Base-by-base conservation (phyloP, 2,329 filamentous ascomycete species). In the Neonectria coccinea region DNA sequence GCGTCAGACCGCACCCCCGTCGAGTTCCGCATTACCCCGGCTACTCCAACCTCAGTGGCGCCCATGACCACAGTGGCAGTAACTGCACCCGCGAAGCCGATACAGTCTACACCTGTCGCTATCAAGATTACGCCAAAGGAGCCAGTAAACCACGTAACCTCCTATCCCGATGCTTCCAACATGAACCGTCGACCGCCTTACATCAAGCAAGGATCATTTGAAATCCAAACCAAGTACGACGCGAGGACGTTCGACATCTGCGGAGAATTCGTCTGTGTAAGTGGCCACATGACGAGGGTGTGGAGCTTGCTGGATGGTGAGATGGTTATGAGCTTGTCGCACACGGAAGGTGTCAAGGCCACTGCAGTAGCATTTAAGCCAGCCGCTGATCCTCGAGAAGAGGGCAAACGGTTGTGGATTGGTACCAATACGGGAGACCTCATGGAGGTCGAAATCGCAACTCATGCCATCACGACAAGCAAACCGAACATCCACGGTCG, bases 351-450 rank as follows among this genome's bases (percentile, higher is more conserved):
- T 2, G 84, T 93, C 67, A 97, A 92, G 75, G 91, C 92, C 8
- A 91, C 93, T 2, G 89, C 94, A 2, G 82, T 97, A 6, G 87
- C 89, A 0, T 99, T 99, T 80, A 97, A 97, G 76, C 94, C 95
- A 3, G 91, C 91, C 1, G 83, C 86, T 3, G 88, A 91, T 67
- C 86, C 95, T 1, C 88, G 93, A 63, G 89, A 94, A 51, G 95
- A 98, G 78, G 95, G 94, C 6, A 86, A 87, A 58, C 86, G 89
- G 14, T 72, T 99, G 25, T 99, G 96, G 96, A 87, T 98, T 33
- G 96, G 96, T 8, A 97, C 91, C 47, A 97, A 91, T 70, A 84
- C 88, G 7, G 96, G 96, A 52, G 96, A 99, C 67, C 84, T 99
- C 42, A 88, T 94, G 75, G 96, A 99, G 79, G 86, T 97, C 48